Percentiles rank a stretch among this genome's conserved stretches.
These are phyloP conservation scores for Acacia melanoxylon DNA, from an alignment of 306 rosid species.

Conservation along the genomic window DNA sequence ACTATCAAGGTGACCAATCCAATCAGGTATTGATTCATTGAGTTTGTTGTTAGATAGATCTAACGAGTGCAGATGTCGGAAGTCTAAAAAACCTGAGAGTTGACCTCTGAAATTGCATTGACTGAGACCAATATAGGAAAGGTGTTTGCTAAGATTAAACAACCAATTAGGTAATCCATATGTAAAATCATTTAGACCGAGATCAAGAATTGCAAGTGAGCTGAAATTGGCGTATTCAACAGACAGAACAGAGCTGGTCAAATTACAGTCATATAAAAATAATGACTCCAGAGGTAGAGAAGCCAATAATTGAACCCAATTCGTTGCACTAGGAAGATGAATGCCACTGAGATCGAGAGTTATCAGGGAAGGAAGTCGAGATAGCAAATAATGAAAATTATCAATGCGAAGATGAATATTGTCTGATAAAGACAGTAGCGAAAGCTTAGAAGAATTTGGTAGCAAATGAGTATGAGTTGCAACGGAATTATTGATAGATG, in stretches of 20 bases:
- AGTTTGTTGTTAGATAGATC: not conserved
- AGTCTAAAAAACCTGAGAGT: not conserved
- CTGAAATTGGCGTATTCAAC: not conserved
- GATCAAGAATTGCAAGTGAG: not conserved
- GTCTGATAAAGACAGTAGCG: accelerated
- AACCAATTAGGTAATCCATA: not conserved
- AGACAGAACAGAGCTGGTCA: not conserved
- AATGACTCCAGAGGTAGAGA: accelerated
- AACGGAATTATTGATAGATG: not conserved
- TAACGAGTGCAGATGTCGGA: not conserved
- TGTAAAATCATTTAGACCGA: not conserved
- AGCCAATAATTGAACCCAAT: not conserved
- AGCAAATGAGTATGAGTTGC: not conserved
- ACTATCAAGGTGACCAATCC: not conserved
- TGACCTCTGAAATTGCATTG: not conserved
- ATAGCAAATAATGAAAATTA: not conserved
- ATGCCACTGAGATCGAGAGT: not conserved
- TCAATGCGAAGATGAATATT: not conserved
- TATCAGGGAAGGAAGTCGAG: not conserved
- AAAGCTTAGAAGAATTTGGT: not conserved
- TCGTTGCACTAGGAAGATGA: not conserved
- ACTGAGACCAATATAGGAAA: not conserved
- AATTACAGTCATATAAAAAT: not conserved
- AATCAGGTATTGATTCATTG: not conserved
- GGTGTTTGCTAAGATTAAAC: not conserved